Conservation (phyloP, 805 yeast genomes). For the Phaffomyces thermotolerans region DNA sequence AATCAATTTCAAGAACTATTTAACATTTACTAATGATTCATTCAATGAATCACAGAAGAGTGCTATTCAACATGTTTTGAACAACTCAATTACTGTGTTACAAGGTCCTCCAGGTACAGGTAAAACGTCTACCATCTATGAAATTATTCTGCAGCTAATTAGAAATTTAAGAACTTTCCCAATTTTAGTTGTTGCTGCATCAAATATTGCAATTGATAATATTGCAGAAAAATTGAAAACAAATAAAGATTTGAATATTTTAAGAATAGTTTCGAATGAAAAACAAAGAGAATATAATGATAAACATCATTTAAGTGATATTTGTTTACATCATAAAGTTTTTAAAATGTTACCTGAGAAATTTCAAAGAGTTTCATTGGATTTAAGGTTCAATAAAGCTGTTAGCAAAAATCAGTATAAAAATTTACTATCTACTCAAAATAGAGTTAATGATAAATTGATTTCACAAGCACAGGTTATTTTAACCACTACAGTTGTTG, state of each 20-base stretch:
- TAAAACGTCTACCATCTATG: slow-evolving; percentile 66
- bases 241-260: slow-evolving; percentile 40
- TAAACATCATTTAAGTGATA: slow-evolving; percentile 48
- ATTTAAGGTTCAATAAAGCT: slow-evolving; percentile 38
- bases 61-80: slow-evolving; percentile 29
- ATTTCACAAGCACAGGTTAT: slow-evolving; percentile 63
- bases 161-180: slow-evolving; percentile 52
- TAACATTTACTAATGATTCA: slow-evolving; percentile 40
- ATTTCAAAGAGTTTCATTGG: slow-evolving; percentile 35
- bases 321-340: slow-evolving; percentile 60
- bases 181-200: slow-evolving; percentile 65
- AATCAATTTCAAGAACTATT: slow-evolving; percentile 47
- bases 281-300: slow-evolving; percentile 55
- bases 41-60: slow-evolving; percentile 54
- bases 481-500: slow-evolving; percentile 65
- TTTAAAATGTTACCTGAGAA: slow-evolving; percentile 40
- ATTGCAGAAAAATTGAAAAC: slow-evolving; percentile 62
- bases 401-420: slow-evolving; percentile 42
- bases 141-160: slow-evolving; percentile 49
- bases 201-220: slow-evolving; percentile 69
- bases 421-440: slow-evolving; percentile 39
- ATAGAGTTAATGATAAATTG: slow-evolving; percentile 39
- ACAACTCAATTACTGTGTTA: slow-evolving; percentile 40
- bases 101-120: slow-evolving; percentile 88
- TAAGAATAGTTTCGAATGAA: slow-evolving; percentile 51